A percentile compares a stretch with the other conserved stretches of the same genome.
phyloP scores from a whole-genome alignment of 2,329 filamentous ascomycete genomes.

The Hymenoscyphus fructigenus region DNA sequence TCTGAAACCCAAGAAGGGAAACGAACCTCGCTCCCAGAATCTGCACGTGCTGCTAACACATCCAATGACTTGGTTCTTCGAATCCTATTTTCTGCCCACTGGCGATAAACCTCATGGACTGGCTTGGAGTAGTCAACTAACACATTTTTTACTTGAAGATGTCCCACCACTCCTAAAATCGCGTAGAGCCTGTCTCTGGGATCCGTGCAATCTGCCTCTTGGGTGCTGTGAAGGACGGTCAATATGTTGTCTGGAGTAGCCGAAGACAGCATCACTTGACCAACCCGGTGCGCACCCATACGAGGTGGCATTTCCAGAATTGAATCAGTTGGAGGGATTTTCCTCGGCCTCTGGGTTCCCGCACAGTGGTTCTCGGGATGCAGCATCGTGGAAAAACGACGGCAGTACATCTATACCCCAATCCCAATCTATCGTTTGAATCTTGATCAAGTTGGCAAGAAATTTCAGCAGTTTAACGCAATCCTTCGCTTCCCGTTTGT shows the following conservation, averaged over 20 bases:
- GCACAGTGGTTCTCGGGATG: background rate
- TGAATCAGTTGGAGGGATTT: background rate
- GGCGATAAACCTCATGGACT: slow-evolving; percentile 13
- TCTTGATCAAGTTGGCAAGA: background rate
- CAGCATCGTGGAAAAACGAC: background rate
- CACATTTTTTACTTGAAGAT: slow-evolving; percentile 10
- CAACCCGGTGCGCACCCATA: slow-evolving; percentile 9
- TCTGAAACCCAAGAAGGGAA: slow-evolving; percentile 18
- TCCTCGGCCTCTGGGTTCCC: background rate
- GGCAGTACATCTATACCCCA: background rate
- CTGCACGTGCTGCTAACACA: slow-evolving; percentile 12
- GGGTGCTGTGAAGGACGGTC: slow-evolving; percentile 10
- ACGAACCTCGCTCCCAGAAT: slow-evolving; percentile 5
- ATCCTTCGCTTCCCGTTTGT: background rate
- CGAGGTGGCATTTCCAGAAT: slow-evolving; percentile 1
- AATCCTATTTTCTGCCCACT: slow-evolving; percentile 15
- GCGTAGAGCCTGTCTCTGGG: slow-evolving; percentile 18
- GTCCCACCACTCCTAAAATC: slow-evolving; percentile 14
- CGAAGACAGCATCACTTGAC: slow-evolving; percentile 9
- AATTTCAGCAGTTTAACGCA: background rate
- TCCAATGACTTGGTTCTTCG: slow-evolving; percentile 6
- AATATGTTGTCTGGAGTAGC: slow-evolving; percentile 11
- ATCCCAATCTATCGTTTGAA: background rate
- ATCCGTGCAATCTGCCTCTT: slow-evolving; percentile 15
- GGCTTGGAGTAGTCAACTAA: slow-evolving; percentile 10